Conservation (phyloP, 352 stramenopile species). For the Phytopythium montanum region DNA sequence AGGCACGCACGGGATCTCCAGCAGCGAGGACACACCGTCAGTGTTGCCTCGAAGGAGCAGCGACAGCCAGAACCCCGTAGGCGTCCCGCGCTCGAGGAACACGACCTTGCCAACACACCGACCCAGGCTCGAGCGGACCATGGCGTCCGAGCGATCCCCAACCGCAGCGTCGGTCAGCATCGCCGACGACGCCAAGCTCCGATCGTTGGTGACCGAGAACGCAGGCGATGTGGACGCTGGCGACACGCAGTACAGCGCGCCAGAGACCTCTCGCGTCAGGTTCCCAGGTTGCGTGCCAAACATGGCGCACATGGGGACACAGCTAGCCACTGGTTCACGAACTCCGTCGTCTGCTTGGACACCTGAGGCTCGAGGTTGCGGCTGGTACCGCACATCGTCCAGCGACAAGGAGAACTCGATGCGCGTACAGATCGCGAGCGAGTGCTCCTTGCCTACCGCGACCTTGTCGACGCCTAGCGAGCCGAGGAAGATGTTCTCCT, state of each 20-base stretch:
- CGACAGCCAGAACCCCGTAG: slow-evolving; percentile 55
- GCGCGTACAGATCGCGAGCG: slow-evolving; percentile 43
- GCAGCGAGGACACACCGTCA: slow-evolving; percentile 14
- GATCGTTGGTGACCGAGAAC: background rate
- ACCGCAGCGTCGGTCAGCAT: slow-evolving; percentile 29
- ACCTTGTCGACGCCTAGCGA: slow-evolving; percentile 43
- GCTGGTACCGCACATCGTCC: slow-evolving; percentile 27
- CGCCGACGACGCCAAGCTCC: slow-evolving; percentile 8
- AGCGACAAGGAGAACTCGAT: slow-evolving; percentile 44
- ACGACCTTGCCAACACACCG: slow-evolving; percentile 48
- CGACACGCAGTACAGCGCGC: slow-evolving; percentile 22
- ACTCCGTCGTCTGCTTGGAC: slow-evolving; percentile 13
- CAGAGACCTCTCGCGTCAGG: slow-evolving; percentile 36
- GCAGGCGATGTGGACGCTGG: background rate
- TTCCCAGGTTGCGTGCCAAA: slow-evolving; percentile 48
- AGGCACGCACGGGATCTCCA: slow-evolving; percentile 60
- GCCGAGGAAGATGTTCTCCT: slow-evolving; percentile 42
- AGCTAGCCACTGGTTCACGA: slow-evolving; percentile 17
- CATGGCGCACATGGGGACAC: slow-evolving; percentile 38
- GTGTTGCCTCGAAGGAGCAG: slow-evolving; percentile 11
- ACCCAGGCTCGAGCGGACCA: slow-evolving; percentile 38
- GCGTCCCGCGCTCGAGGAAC: slow-evolving; percentile 50
- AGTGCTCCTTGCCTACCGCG: slow-evolving; percentile 52
- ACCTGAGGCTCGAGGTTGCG: slow-evolving; percentile 2
- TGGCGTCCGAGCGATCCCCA: slow-evolving; percentile 41